A percentile compares a stretch with the other conserved stretches of the same genome.
These are phyloP conservation scores for Cadophora gregata DNA, from an alignment of 2,329 filamentous ascomycete genomes.

Conservation along the genomic window DNA sequence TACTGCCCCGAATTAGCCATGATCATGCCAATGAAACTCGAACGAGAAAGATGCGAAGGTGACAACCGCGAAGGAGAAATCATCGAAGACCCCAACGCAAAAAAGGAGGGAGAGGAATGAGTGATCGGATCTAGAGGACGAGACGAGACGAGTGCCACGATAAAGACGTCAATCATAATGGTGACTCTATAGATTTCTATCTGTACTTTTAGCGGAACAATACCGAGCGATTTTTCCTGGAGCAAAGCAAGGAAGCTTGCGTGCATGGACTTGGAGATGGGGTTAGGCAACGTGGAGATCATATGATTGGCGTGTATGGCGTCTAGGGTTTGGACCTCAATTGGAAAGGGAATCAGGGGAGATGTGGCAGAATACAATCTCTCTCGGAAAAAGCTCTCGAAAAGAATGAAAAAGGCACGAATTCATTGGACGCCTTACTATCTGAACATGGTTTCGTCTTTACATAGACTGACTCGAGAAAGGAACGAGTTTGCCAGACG, in stretches of 20 bases:
- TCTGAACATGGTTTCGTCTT: not conserved
- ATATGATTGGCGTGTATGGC: conserved; percentile 17
- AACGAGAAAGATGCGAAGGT: conserved; percentile 52
- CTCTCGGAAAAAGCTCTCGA: not conserved
- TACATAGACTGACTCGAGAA: not conserved
- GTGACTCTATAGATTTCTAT: conserved; percentile 20
- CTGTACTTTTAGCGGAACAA: conserved; percentile 30
- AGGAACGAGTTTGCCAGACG: not conserved
- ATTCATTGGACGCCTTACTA: not conserved
- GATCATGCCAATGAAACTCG: conserved; percentile 62
- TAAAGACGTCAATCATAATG: conserved; percentile 3
- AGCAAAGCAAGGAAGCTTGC: conserved; percentile 1
- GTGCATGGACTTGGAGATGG: conserved; percentile 18
- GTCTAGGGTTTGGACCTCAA: conserved; percentile 12
- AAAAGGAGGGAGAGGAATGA: conserved; percentile 1
- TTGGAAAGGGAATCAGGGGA: conserved; percentile 6
- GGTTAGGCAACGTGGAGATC: conserved; percentile 18
- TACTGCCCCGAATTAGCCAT: conserved; percentile 63
- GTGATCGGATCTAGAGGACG: not conserved
- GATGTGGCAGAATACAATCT: conserved; percentile 1
- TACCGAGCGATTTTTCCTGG: not conserved
- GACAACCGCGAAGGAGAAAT: conserved; percentile 40
- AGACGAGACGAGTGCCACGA: conserved; percentile 6
- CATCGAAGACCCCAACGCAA: conserved; percentile 8
- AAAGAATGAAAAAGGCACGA: not conserved